Base-by-base conservation (phyloP, 179 eudicot genomes). In the Silene noctiflora region DNA sequence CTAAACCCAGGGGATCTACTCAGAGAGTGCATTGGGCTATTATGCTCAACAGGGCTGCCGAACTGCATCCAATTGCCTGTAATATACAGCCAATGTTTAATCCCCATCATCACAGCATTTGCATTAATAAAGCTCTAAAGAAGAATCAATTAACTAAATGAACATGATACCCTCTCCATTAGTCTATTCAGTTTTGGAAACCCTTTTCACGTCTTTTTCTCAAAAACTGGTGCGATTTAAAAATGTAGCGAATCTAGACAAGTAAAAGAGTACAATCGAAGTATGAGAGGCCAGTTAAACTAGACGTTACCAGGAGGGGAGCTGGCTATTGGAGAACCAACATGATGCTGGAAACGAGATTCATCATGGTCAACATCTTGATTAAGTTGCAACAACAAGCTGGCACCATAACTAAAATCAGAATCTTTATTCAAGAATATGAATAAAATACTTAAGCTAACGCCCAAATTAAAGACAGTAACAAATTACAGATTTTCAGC, bases 331-430 rank as follows among this genome's bases (percentile, higher is more conserved):
- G 89, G 84, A 64, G 94, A 87, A 65, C 91, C 90, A 53, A 84
- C 81, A 79, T 85, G 93, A 69, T 83, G 87, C 25, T 82, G 88
- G 66, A 88, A 90, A 44, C 93, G 83, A 74, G 89, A 56, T 10
- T 91, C 92, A 29, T 91, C 96, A 71, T 80, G 88, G 69, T 91
- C 96, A 83, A 80, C 81, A 13, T 92, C 97, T 85, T 92, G 93
- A 83, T 78, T 91, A 69, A 84, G 73, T 75, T 90, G 89, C 83
- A 79, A 69, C 92, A 91, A 83, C 74, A 88, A 81, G 85, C 97
- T 91, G 85, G 51, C 75, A 75, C 20, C 42, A 53, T 68, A 69
- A 69, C 29, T 31, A 71, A 39, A 72, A 42, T 60, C 71, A 76
- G 35, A 70, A 69, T 59, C 75, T 6, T 62, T n/a, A 74, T 20